Base-by-base conservation (phyloP, 2,329 filamentous ascomycete species). In the Stagonosporopsis tanaceti region DNA sequence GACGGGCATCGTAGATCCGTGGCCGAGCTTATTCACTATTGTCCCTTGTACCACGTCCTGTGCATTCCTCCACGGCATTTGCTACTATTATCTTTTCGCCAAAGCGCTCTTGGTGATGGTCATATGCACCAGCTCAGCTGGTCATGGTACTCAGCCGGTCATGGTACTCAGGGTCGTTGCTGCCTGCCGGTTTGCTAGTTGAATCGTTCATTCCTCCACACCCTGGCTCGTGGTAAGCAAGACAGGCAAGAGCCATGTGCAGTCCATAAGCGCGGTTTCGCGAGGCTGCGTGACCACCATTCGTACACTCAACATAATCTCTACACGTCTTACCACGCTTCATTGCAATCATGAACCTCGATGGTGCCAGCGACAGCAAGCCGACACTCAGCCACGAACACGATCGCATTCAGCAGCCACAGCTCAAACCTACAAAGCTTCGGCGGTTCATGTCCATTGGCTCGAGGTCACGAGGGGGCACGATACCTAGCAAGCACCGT, bases 361-460 rank as follows among this genome's bases (percentile, higher is more conserved):
- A 48, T 28, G 22, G 25, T 28, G 25, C 44, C 32, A 45, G 39
- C 34, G 32, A 39, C 32, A 50, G 38, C 39, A 46, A 39, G n/a
- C 38, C 44, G 12, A n/a, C n/a, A 11, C 14, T 30, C 20, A 4
- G 35, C 3, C 27, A 47, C 6, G 5, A 32, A 15, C 20, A 45
- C 3, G 6, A 14, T 30, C 3, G 2, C 9, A 24, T 8, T 2
- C 24, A 2, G 9, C 37, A 22, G 1, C 24, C 30, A 37, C 22
- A 34, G 25, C 48, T 6, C 27, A 53, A 48, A 22, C 44, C 32
- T n/a, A 37, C 48, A 15, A 53, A 30, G 34, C 27, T 53, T 3
- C 54, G 54, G 27, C 54, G 54, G n/a, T 48, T 53, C 34, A 52
- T 57, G 39, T 57, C 54, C 17, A 48, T 57, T 22, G 28, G 48